These are phyloP conservation scores for Vigna trinervia DNA, from an alignment of 306 rosid species.

Conservation along the genomic window DNA sequence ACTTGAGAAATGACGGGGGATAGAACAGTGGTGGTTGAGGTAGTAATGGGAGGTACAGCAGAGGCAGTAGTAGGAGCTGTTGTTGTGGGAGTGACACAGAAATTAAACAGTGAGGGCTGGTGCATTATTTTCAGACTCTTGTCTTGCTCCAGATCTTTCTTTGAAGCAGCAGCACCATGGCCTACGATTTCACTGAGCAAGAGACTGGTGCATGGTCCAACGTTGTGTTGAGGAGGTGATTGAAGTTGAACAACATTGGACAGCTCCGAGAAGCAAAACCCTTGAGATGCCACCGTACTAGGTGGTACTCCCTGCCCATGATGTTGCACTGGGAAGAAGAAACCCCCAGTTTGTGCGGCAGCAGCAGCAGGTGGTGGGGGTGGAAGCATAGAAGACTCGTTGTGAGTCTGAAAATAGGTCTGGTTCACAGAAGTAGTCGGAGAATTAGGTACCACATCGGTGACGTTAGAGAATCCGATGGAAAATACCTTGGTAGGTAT, in stretches of 20 bases:
- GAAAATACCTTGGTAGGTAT: conserved; percentile 50
- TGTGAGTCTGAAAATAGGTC: conserved; percentile 51
- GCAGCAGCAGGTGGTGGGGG: conserved; percentile 1
- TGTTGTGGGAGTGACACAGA: conserved; percentile 47
- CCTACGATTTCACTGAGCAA: conserved; percentile 72
- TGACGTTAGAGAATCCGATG: conserved; percentile 58
- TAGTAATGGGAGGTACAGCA: conserved; percentile 38
- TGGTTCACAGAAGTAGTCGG: conserved; percentile 63
- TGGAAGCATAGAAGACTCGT: conserved; percentile 43
- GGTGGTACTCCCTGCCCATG: conserved; percentile 27
- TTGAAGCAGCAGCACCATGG: conserved; percentile 48
- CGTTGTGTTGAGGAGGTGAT: conserved; percentile 35
- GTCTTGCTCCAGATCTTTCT: conserved; percentile 58
- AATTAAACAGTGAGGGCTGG: conserved; percentile 51
- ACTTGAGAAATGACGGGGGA: conserved; percentile 51
- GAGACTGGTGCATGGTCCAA: conserved; percentile 66
- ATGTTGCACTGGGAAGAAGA: conserved; percentile 64
- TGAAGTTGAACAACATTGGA: conserved; percentile 55
- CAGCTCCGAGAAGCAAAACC: conserved; percentile 78
- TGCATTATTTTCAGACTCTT: conserved; percentile 49
- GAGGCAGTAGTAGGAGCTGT: background rate
- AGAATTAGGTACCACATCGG: conserved; percentile 57
- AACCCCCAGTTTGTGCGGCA: conserved; percentile 44
- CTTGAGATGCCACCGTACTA: conserved; percentile 50
- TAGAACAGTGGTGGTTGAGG: conserved; percentile 53